A percentile compares a stretch with the other conserved stretches of the same genome.
These are phyloP conservation scores for Nephelium lappaceum DNA, from an alignment of 345 rosid species.

Conservation along the genomic window DNA sequence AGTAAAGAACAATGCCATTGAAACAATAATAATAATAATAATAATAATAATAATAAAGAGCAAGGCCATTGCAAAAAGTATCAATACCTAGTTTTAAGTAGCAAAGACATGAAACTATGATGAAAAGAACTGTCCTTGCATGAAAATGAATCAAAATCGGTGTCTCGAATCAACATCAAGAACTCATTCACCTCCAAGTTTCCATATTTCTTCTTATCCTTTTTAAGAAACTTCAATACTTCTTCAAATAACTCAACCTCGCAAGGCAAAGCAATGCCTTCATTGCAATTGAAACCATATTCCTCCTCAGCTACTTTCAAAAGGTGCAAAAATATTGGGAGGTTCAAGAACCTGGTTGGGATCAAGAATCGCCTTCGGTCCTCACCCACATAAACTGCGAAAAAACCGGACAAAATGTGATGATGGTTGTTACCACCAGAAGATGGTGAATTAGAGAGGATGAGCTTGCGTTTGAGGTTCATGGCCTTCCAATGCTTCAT, in stretches of 20 bases:
- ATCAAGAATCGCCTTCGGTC: slow-evolving; percentile 18
- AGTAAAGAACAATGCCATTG: too few species aligned
- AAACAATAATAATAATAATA: too few species aligned
- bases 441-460: not conserved
- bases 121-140: not conserved
- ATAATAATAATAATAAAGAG: too few species aligned
- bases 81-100: slow-evolving; percentile 9
- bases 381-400: slow-evolving; percentile 21
- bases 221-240: slow-evolving; percentile 13
- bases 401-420: slow-evolving; percentile 11
- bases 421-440: not conserved
- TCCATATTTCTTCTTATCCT: slow-evolving; percentile 27
- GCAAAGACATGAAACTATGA: not conserved
- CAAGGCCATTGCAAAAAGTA: not conserved
- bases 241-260: slow-evolving; percentile 19
- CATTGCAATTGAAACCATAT: slow-evolving; percentile 22
- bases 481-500: slow-evolving; percentile 7
- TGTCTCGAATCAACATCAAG: slow-evolving; percentile 2
- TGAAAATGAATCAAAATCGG: slow-evolving; percentile 18
- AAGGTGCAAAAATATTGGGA: slow-evolving; percentile 19
- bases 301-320: slow-evolving; percentile 24
- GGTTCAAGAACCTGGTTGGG: slow-evolving; percentile 23
- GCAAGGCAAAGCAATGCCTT: slow-evolving; percentile 31
- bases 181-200: slow-evolving; percentile 9
- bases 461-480: not conserved